Base-by-base conservation (phyloP, 2,329 filamentous ascomycete genomes). In the Uncinocarpus reesii region DNA sequence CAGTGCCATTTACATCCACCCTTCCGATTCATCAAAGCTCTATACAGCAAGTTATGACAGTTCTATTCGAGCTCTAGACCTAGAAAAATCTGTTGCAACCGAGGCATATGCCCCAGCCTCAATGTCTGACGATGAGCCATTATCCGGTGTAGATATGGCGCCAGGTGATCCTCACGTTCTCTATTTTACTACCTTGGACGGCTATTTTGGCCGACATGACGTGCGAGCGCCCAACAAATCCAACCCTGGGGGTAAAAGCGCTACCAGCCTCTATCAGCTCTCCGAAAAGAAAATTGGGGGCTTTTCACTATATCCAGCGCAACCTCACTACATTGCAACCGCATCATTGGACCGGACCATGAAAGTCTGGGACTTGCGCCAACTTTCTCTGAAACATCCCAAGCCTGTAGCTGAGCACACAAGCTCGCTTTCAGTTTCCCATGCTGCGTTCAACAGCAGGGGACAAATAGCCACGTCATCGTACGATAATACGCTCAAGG, bases 221-320 rank as follows among this genome's bases (percentile, higher is more conserved):
- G 74, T 83, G 47, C 80, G 90, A 6, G 74, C 76, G 0, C 69
- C 73, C 8, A 36, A 42, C 24, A 44, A 31, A 16, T 28, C 35
- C 6, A 36, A 47, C 16, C 11, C 47, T 2, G 37, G 35, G 34
- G 3, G 20, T 0, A 65, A 74, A 0, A 67, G 68, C 5, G 73
- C 79, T 2, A 74, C 77, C 0, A 78, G 87, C 13, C 70, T 84
- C 1, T 93, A 86, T 77, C 74, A 79, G 7, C 71, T 96, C 0
- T 84, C 82, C 0, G 88, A 93, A 46, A 89, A 94, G 64, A 98
- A 98, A 61, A 95, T 98, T 47, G 92, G 92, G 15, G 92, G 92
- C 0, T 96, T 96, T 65, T 84, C 83, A 0, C 66, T 95, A 1
- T 82, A 93, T 58, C 90, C 92, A 0, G 65, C 81, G 0, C 77